Base-by-base conservation (phyloP, 345 rosid species). In the Salix exigua region DNA sequence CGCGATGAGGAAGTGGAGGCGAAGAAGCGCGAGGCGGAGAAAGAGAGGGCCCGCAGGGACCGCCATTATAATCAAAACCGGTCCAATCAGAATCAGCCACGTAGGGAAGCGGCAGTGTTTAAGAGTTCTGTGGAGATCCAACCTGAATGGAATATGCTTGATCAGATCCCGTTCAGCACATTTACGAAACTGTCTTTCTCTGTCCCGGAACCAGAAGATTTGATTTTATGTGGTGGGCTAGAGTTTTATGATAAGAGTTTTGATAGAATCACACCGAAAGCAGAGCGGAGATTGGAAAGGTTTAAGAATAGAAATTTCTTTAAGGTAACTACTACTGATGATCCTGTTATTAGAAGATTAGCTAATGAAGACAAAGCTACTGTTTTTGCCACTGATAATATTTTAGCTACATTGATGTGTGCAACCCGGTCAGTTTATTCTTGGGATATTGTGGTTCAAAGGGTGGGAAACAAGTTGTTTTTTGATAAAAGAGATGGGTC, bases 141-240 rank as follows among this genome's bases (percentile, higher is more conserved):
- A 68, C 98, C 99, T 0, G 99, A 96, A 58, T 96, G 99, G 99
- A 92, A 94, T 75, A 93, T 96, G 99, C 92, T 92, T 3, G 98
- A 96, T 50, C 97, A 94, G 91, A 96, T 96, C 28, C 99, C 99
- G 1, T 96, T 96, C 75, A 87, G 97, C 0, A 88, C 92, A 7
- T 94, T 96, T 87, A 87, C 97, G 4, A 94, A 96, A 83, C 88
- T 96, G 2, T 91, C 97, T 0, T 94, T 90, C 75, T 48, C 93
- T 0, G 98, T 88, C 1, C 80, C 91, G 0, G 99, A 96, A 40
- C 97, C 99, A 0, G 98, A 96, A 63, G 98, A 96, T 79, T 73
- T 96, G 3, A 89, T 91, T 12, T 77, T 90, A 0, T 92, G 99
- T 38, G 98, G 99, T 4, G 93, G 88, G 0, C 89, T 96, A 1